Base-by-base conservation (phyloP, 2,329 filamentous ascomycete genomes). In the Microdochium bolleyi region DNA sequence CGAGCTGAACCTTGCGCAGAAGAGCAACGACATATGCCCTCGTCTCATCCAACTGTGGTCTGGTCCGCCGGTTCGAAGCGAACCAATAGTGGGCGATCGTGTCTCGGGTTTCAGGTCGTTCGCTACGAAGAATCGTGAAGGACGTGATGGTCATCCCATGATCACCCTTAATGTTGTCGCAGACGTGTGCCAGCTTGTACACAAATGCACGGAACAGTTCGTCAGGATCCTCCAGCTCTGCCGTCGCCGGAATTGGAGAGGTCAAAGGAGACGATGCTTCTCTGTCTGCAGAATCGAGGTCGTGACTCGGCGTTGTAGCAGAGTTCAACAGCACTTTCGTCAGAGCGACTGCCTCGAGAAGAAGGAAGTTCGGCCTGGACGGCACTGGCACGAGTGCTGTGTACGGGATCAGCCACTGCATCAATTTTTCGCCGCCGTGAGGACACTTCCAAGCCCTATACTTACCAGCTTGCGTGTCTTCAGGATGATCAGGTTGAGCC, bases 171-270 rank as follows among this genome's bases (percentile, higher is more conserved):
- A 13, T 51, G 49, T 32, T 16, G 25, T 57, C 56, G 48, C 56
- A 57, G 34, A 56, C 34, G 11, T 56, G 52, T 19, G 51, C 51
- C 8, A 57, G 34, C 24, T 51, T 56, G 24, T 57, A 56, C 10
- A 57, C 48, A 25, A 53, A 55, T 3, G 51, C 30, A 13, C 46
- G 19, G 37, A 46, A 46, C n/a, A 46, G 19, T 5, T 46, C 19
- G 41, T 46, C 41, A 22, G 16, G 16, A 22, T 46, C 41, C n/a
- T 46, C 41, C 4, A 46, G 16, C 3, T 22, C 41, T 19, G 19
- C 5, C 16, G 11, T 19, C 14, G 41, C 8, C n/a, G n/a, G n/a
- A n/a, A n/a, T n/a, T n/a, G n/a, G n/a, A n/a, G n/a, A n/a, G n/a
- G n/a, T n/a, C n/a, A n/a, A n/a, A n/a, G n/a, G n/a, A n/a, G n/a